Percentiles rank a stretch among this genome's conserved stretches.
These are phyloP conservation scores for Diutina neorugosa DNA, from an alignment of 1,139 yeast species.

Conservation along the genomic window DNA sequence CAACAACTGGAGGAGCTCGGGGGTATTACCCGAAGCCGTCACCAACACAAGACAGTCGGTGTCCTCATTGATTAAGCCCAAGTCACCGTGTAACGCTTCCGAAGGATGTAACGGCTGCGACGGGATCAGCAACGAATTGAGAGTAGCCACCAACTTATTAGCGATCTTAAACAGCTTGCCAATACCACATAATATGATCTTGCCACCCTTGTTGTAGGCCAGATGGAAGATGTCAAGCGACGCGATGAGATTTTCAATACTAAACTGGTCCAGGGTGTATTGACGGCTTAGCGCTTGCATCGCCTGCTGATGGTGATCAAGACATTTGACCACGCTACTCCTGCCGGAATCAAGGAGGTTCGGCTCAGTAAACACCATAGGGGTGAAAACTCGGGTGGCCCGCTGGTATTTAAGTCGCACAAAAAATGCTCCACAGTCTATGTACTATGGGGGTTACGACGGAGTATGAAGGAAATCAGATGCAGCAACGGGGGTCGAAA, in stretches of 20 bases:
- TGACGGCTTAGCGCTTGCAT: slow-evolving; percentile 18
- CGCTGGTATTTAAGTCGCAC: background rate
- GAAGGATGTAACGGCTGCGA: slow-evolving; percentile 65
- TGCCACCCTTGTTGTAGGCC: slow-evolving; percentile 41
- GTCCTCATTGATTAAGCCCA: slow-evolving; percentile 52
- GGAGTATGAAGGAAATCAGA: background rate
- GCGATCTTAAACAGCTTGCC: slow-evolving; percentile 81
- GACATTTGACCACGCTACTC: background rate
- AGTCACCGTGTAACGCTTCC: slow-evolving; percentile 86
- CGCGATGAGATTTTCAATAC: slow-evolving; percentile 36
- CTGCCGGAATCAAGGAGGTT: background rate
- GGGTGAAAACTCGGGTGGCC: background rate
- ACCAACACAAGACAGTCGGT: slow-evolving; percentile 56
- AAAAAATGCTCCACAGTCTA: background rate
- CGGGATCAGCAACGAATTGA: slow-evolving; percentile 66
- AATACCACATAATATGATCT: slow-evolving; percentile 66
- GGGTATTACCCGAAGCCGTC: slow-evolving; percentile 76
- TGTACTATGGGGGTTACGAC: background rate
- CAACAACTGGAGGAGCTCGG: slow-evolving; percentile 51
- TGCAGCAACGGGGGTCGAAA: background rate
- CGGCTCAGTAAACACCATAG: background rate
- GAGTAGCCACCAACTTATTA: slow-evolving; percentile 65
- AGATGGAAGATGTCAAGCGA: slow-evolving; percentile 42
- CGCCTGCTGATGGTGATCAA: slow-evolving; percentile 13
- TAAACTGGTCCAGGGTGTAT: slow-evolving; percentile 22